Base-by-base conservation (phyloP, 257 asterid species). In the Salvia miltiorrhiza region DNA sequence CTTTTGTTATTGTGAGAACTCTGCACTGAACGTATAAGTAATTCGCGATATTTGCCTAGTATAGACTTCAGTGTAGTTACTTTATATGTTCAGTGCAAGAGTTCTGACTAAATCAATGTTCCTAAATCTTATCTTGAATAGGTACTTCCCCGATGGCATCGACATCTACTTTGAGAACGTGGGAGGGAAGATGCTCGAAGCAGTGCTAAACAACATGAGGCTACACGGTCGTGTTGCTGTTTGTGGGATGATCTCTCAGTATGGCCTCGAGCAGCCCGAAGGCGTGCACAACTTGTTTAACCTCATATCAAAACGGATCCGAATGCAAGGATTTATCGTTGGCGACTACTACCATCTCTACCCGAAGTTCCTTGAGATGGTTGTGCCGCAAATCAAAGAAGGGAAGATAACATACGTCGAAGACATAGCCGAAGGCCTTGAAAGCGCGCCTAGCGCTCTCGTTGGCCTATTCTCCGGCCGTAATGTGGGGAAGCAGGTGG, bases 211-310 rank as follows among this genome's bases (percentile, higher is more conserved):
- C 23, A 82, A 82, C 73, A 78, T 78, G 82, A 65, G 26, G 1
- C 2, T 40, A 44, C 67, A 30, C 7, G 83, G 85, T 3, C 73
- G 85, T 16, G 63, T 81, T 9, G 77, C 73, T 1, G 81, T 61
- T 1, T 76, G 84, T 57, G 87, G 80, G 33, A 76, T 79, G 81
- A 77, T 83, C 70, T 83, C 85, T 30, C 87, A 83, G 9, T 83
- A 83, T 69, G 76, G 81, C 35, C 77, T 72, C 5, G 76, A 69
- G n/a, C 35, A 67, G 54, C 78, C 75, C 0, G 80, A 79, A 11
- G 71, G 77, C 12, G 76, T 78, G n/a, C 70, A 73, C 55, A 80
- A 80, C 64, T 35, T 83, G 49, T 20, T 14, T 24, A 11, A 16
- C 11, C 26, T 76, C 9, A 14, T 77, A 9, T 0, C 5, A 7